phyloP scores from a whole-genome alignment of 805 yeast genomes.

The Barnettozyma sucrosica region DNA sequence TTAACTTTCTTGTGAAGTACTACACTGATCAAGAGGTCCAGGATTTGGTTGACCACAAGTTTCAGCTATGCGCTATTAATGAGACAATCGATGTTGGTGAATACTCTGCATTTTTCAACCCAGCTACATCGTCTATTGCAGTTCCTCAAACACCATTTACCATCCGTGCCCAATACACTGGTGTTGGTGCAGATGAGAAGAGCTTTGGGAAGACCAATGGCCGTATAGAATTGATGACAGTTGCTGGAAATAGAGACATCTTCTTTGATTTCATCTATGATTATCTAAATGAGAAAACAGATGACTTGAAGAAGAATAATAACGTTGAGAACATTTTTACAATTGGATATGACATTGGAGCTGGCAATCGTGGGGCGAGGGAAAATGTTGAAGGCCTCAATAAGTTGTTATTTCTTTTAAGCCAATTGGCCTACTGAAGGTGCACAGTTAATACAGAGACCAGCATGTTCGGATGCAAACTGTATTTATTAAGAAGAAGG shows the following conservation, averaged over 20 bases:
- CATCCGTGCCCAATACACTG: background rate
- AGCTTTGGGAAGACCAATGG: background rate
- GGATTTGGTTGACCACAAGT: background rate
- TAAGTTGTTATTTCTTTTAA: conserved; percentile 52
- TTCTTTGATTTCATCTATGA: conserved; percentile 66
- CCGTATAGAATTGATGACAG: conserved; percentile 39
- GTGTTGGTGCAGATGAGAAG: background rate
- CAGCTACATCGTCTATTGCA: conserved; percentile 18
- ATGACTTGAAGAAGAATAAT: conserved; percentile 9
- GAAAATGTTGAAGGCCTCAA: conserved; percentile 65
- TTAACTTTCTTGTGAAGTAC: conserved; percentile 44
- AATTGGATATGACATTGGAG: conserved; percentile 42
- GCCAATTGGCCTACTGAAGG: background rate
- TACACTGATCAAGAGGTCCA: conserved; percentile 18
- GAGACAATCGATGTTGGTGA: conserved; percentile 8
- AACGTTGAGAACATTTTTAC: conserved; percentile 47
- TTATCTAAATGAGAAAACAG: conserved; percentile 35
- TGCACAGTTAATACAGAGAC: background rate
- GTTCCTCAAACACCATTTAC: conserved; percentile 1
- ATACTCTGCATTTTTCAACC: conserved; percentile 27
- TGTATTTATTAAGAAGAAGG: no score
- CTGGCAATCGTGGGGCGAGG: conserved; percentile 44
- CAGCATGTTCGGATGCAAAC: background rate
- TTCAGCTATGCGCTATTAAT: conserved; percentile 1
- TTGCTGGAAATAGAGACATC: conserved; percentile 62